Evolutionary conservation across 2,329 filamentous ascomycete genomes (phyloP).

Genomic region (Clonostachys chloroleuca): DNA sequence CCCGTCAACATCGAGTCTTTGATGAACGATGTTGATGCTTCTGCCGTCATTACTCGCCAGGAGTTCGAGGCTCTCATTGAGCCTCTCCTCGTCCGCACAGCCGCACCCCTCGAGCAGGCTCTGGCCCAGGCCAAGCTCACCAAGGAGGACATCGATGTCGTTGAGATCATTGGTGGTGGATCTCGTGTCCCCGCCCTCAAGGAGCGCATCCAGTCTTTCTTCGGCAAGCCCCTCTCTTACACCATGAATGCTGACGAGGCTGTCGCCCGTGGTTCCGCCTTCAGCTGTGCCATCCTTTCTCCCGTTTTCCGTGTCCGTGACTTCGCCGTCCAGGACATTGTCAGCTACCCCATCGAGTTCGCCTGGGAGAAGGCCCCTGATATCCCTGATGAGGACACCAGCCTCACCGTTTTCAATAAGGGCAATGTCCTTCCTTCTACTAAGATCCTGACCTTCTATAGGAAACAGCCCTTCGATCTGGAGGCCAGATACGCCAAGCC

Average conservation of each 20-base stretch:
- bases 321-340: conserved; percentile 95
- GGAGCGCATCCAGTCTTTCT: conserved; percentile 83
- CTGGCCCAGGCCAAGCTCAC: conserved; percentile 90
- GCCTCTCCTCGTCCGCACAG: conserved; percentile 72
- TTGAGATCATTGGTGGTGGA: conserved; percentile 93
- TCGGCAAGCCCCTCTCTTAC: conserved; percentile 88
- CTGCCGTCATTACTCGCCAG: conserved; percentile 83
- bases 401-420: conserved; percentile 93
- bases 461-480: conserved; percentile 94
- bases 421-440: conserved; percentile 96
- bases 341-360: conserved; percentile 98
- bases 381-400: conserved; percentile 97
- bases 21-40: conserved; percentile 96
- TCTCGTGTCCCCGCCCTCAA: conserved; percentile 93
- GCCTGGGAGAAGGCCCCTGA: conserved; percentile 98
- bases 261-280: conserved; percentile 90
- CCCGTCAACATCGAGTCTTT: conserved; percentile 96
- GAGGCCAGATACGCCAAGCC: conserved; percentile 92
- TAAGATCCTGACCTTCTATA: conserved; percentile 99
- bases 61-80: conserved; percentile 89
- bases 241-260: conserved; percentile 98
- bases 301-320: conserved; percentile 98
- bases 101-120: conserved; percentile 78
- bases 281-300: conserved; percentile 95
- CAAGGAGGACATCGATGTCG: conserved; percentile 84